A percentile compares a stretch with the other conserved stretches of the same genome.
Evolutionary conservation across 1,139 yeast genomes (phyloP).

Genomic region (Yamadazyma songkhlaensis): DNA sequence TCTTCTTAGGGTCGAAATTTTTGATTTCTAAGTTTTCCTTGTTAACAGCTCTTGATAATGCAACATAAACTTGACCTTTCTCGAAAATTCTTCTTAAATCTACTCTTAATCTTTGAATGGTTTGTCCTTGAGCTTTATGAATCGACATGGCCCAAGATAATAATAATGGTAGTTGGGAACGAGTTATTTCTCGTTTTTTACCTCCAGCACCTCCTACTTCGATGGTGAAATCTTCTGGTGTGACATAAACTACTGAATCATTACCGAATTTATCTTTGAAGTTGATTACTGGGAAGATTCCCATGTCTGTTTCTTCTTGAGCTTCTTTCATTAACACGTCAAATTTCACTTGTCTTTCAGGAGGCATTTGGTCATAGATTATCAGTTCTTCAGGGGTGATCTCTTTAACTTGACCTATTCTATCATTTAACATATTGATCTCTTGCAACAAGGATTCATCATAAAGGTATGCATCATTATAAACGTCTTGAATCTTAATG

Average conservation of each 20-base stretch:
- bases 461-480: slow-evolving; percentile 21
- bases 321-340: slow-evolving; percentile 33
- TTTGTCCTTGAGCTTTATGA: slow-evolving; percentile 92
- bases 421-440: slow-evolving; percentile 22
- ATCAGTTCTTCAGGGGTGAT: slow-evolving; percentile 47
- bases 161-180: slow-evolving; percentile 70
- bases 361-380: slow-evolving; percentile 24
- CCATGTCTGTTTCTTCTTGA: slow-evolving; percentile 20
- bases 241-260: slow-evolving; percentile 44
- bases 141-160: slow-evolving; percentile 89
- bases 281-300: slow-evolving; percentile 54
- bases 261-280: slow-evolving; percentile 41
- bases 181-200: slow-evolving; percentile 23
- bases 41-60: slow-evolving; percentile 83
- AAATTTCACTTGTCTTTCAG: slow-evolving; percentile 24
- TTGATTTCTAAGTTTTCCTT: slow-evolving; percentile 69
- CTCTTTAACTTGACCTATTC: slow-evolving; percentile 22
- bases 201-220: slow-evolving; percentile 14
- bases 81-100: slow-evolving; percentile 73
- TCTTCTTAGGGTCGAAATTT: slow-evolving; percentile 63
- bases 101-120: slow-evolving; percentile 73
- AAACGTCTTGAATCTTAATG: slow-evolving; percentile 25
- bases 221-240: slow-evolving; percentile 71
- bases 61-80: slow-evolving; percentile 87
- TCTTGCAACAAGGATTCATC: slow-evolving; percentile 20